Percentiles rank a stretch among this genome's conserved stretches.
phyloP scores from a whole-genome alignment of 75 land plant genomes.

The Cunninghamia lanceolata region DNA sequence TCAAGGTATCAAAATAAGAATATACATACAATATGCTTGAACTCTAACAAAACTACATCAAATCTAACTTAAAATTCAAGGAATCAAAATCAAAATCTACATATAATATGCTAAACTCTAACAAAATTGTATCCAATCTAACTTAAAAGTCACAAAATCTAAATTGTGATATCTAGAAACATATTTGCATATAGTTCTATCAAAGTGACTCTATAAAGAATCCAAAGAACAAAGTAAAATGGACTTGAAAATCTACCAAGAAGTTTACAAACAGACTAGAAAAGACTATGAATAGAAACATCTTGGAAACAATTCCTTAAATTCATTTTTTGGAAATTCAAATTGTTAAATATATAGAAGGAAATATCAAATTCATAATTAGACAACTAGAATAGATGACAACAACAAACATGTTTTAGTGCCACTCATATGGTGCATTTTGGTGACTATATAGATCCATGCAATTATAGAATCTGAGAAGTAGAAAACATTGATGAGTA shows the following conservation, averaged over 20 bases:
- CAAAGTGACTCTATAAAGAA: neutral
- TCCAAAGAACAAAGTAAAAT: neutral
- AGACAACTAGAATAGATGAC: neutral
- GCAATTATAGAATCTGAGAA: neutral
- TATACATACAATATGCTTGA: too few relatives aligned
- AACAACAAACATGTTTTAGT: neutral
- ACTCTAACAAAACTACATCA: too few relatives aligned
- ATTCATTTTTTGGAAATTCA: neutral
- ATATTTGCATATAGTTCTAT: neutral
- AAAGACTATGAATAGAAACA: neutral
- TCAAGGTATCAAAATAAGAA: too few relatives aligned
- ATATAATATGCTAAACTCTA: neutral
- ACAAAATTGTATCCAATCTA: neutral
- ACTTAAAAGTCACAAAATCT: neutral
- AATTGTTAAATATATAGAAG: too few relatives aligned
- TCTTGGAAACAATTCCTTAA: neutral
- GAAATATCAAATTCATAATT: neutral
- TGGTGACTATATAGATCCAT: neutral
- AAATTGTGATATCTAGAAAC: neutral
- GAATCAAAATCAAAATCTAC: neutral
- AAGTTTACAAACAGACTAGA: neutral
- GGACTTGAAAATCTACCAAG: too few relatives aligned
- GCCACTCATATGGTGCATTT: neutral
- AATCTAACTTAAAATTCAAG: too few relatives aligned
- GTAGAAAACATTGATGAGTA: neutral